Evolutionary conservation across 768 basidiomycete species (phyloP), one percentile per base, ranked within the genome.

Genomic region (Tulasnella sp.): DNA sequence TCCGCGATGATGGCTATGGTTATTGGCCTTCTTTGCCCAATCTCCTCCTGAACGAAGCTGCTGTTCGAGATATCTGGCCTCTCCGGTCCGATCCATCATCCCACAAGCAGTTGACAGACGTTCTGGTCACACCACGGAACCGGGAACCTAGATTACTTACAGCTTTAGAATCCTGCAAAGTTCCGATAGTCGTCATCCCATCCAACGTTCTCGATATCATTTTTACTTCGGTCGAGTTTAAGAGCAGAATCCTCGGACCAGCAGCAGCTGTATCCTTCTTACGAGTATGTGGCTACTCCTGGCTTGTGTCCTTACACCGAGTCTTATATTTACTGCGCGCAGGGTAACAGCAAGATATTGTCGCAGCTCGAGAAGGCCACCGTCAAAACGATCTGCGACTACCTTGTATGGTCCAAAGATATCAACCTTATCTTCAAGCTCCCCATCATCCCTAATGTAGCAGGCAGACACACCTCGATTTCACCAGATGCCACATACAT

Each of bases 11-110:
- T 14, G 69, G 42, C 0, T 49, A 72, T 0, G 80, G 83, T 34
- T 31, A 86, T 86, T 8, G 86, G 87, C 72, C 82, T 79, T 37
- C 79, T 82, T 1, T 87, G 85, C 68, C 86, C 85, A 84, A 72
- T 7, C 74, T 80, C 0, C 77, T 87, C 9, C 79, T 86, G 34
- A 45, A 78, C 0, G 75, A 76, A 36, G 79, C 85, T 22, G 74
- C 39, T 3, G 34, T 22, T 22, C 39, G 37, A 49, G 22, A 39
- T 17, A 36, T 73, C 1, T 73, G 72, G 72, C 37, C 72, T 2
- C 34, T 68, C 25, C 8, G 31, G 49, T 36, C 39, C 25, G 69
- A 42, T 8, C 37, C 69, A 71, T 31, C 29, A 14, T 42, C 37
- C 12, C 52, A 58, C 45, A 29, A 42, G 29, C 25, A 11, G 45